Percentiles rank a stretch among this genome's conserved stretches.
phyloP scores from a whole-genome alignment of 805 yeast species.

The Kuraishia cidri region DNA sequence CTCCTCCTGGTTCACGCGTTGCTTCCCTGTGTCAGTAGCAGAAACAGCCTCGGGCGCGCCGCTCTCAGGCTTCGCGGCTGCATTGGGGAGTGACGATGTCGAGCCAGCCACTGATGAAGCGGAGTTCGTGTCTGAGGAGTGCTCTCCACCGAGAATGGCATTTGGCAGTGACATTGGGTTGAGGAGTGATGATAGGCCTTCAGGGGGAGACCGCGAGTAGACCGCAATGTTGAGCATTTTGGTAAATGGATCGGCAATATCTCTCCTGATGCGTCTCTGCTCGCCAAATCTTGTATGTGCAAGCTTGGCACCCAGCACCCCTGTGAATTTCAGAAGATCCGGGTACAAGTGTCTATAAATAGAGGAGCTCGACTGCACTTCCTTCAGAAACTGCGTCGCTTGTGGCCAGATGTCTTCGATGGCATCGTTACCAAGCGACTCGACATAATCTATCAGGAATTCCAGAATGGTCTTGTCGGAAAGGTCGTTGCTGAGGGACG shows the following conservation, averaged over 20 bases:
- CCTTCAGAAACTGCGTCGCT: constrained; percentile 50
- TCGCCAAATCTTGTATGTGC: constrained; percentile 54
- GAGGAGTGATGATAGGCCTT: background rate
- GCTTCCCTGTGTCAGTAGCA: background rate
- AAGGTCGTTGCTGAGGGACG: constrained; percentile 39
- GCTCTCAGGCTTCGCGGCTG: background rate
- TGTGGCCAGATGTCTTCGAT: constrained; percentile 72
- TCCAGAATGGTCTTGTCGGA: constrained; percentile 32
- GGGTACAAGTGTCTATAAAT: constrained; percentile 42
- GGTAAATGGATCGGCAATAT: constrained; percentile 28
- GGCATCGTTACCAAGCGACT: constrained; percentile 64
- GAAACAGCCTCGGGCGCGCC: background rate
- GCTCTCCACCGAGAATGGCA: background rate
- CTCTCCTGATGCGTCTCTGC: constrained; percentile 45
- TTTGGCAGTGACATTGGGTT: background rate
- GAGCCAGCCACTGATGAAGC: background rate
- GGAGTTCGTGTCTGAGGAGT: background rate
- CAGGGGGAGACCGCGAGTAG: constrained; percentile 3
- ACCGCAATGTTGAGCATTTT: constrained; percentile 13
- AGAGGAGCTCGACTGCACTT: constrained; percentile 35
- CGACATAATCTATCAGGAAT: constrained; percentile 54
- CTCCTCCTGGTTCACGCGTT: constrained; percentile 28
- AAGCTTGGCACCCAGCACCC: constrained; percentile 45
- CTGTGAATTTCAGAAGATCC: constrained; percentile 40
- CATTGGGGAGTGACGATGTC: background rate